Evolutionary conservation across 2,329 filamentous ascomycete genomes (phyloP).

Genomic region (Aureobasidium leucospermi): DNA sequence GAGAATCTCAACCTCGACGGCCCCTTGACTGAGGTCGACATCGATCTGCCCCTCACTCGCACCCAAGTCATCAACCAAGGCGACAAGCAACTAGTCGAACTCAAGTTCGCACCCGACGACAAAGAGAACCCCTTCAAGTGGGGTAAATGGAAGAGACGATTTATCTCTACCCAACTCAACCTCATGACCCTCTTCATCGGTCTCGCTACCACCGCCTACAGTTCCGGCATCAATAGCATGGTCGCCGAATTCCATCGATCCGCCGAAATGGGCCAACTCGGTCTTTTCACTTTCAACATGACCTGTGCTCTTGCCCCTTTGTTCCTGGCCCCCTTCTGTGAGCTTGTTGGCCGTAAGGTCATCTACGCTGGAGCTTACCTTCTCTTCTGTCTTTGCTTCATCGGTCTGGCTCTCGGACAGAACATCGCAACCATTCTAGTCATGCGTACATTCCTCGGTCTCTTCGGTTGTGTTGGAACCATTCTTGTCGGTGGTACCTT

Average conservation of each 20-base stretch:
- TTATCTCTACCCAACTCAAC: constrained; percentile 42
- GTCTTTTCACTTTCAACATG: constrained; percentile 45
- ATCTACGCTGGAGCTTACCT: constrained; percentile 41
- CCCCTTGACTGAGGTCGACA: constrained; percentile 36
- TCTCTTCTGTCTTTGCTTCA: constrained; percentile 42
- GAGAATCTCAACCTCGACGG: constrained; percentile 28
- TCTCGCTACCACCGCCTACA: constrained; percentile 48
- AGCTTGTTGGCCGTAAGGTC: constrained; percentile 41
- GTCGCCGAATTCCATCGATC: constrained; percentile 37
- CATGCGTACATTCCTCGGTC: constrained; percentile 40
- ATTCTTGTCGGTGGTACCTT: constrained; percentile 46
- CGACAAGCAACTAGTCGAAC: constrained; percentile 39
- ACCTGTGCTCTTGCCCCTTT: constrained; percentile 42
- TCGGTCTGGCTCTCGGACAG: constrained; percentile 41
- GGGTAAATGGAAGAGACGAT: constrained; percentile 35
- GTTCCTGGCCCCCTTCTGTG: constrained; percentile 44
- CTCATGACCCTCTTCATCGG: constrained; percentile 49
- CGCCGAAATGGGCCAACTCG: constrained; percentile 39
- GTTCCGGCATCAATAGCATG: constrained; percentile 43
- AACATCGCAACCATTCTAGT: constrained; percentile 44
- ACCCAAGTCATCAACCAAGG: constrained; percentile 37
- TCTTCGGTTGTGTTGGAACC: constrained; percentile 44
- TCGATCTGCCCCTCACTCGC: constrained; percentile 44
- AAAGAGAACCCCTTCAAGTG: constrained; percentile 48
- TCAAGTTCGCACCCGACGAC: constrained; percentile 41